Conservation (phyloP, 2,329 filamentous ascomycete genomes). For the Pseudocercospora pini-densiflorae region DNA sequence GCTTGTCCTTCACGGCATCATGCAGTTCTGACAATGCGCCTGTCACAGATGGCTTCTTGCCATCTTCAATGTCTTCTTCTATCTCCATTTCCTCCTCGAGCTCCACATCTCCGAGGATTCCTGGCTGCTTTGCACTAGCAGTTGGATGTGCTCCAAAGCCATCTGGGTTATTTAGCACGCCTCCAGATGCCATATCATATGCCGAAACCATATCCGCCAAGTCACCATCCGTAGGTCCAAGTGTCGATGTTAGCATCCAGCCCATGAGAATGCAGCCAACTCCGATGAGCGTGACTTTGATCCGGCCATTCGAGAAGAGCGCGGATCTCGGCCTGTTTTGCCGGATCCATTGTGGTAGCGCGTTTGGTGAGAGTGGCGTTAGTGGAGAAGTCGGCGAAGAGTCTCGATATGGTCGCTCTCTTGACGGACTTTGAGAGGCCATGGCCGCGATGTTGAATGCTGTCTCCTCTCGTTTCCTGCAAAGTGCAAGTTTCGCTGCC, state of each 20-base stretch:
- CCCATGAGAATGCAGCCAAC: slow-evolving; percentile 37
- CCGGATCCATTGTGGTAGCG: slow-evolving; percentile 37
- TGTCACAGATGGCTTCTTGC: slow-evolving; percentile 35
- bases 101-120: slow-evolving; percentile 25
- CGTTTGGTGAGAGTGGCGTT: slow-evolving; percentile 31
- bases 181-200: slow-evolving; percentile 28
- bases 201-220: slow-evolving; percentile 11
- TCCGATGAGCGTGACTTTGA: slow-evolving; percentile 33
- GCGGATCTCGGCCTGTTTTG: slow-evolving; percentile 22
- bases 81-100: slow-evolving; percentile 22
- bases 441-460: slow-evolving; percentile 20
- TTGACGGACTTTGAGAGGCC: slow-evolving; percentile 30
- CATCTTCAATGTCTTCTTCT: slow-evolving; percentile 8
- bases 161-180: slow-evolving; percentile 32
- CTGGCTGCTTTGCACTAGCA: slow-evolving; percentile 15
- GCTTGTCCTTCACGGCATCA: slow-evolving; percentile 38
- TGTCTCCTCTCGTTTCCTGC: neutral
- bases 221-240: slow-evolving; percentile 26
- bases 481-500: neutral
- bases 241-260: slow-evolving; percentile 36
- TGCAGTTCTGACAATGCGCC: slow-evolving; percentile 40
- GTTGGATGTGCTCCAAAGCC: slow-evolving; percentile 24
- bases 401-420: slow-evolving; percentile 28
- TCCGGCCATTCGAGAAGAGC: slow-evolving; percentile 27
- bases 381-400: slow-evolving; percentile 31